Base-by-base conservation (phyloP, 73 alveolate genomes). In the Tetrahymena malaccensis region DNA sequence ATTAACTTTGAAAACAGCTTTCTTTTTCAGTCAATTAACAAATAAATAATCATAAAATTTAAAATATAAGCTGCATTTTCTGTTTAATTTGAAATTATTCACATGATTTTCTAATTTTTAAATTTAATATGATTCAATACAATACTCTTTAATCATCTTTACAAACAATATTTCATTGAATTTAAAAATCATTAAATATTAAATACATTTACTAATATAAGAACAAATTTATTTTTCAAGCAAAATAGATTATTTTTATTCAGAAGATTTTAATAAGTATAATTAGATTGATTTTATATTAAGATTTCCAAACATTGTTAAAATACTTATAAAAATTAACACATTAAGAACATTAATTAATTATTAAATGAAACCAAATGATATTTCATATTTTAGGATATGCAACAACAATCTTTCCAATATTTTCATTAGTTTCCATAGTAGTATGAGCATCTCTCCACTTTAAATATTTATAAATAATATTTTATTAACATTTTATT, bases 381-480 rank as follows among this genome's bases (percentile, higher is more conserved):
- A 1, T 15, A 15, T 50, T 15, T 70, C 89, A 70, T n/a, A 70
- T 70, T 70, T 70, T 70, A 27, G 89, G 89, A 31, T 70, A 70
- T n/a, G 89, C 89, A 22, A 70, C 37, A 12, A 96, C 94, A 33
- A 96, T 96, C 38, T 96, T 96, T 0, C 98, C 98, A 43, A 94
- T 94, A 50, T 89, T 96, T 25, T 43, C 93, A 56, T 96, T 96
- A 31, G 84, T 85, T 57, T 96, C 97, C 97, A 96, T 96, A 31
- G 70, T 55, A 10, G 83, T 84, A 50, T 95, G 98, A 35, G 97
- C 97, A 55, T 96, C 96, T 34, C 84, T 22, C 55, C 94, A 84
- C 70, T 96, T 94, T 3, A 93, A 4, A 35, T 43, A 40, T 70
- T 70, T 22, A 25, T 70, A 15, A 8, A 58, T 58, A 15, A 58